These are phyloP conservation scores for Penicillium aurantiogriseum DNA, from an alignment of 2,329 filamentous ascomycete species.

Conservation along the genomic window DNA sequence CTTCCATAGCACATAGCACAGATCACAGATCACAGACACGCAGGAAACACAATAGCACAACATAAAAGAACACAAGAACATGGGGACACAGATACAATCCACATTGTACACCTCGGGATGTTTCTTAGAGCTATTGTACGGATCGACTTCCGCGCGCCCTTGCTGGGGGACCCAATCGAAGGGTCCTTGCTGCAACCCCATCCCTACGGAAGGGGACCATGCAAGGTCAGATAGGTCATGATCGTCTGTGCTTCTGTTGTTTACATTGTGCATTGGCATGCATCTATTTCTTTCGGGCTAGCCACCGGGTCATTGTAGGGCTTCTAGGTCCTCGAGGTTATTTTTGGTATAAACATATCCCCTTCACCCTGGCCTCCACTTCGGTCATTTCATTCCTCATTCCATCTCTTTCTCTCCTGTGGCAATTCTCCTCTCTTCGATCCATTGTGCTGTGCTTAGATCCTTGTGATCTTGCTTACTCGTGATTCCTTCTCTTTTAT, in stretches of 20 bases:
- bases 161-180: conserved; percentile 29
- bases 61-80: background rate
- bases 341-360: conserved; percentile 41
- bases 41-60: background rate
- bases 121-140: conserved; percentile 6
- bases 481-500: conserved; percentile 13
- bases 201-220: conserved; percentile 39
- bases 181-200: conserved; percentile 30
- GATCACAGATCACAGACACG: background rate
- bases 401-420: conserved; percentile 10
- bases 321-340: conserved; percentile 14
- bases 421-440: conserved; percentile 9
- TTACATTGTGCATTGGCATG: conserved; percentile 43
- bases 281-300: conserved; percentile 28
- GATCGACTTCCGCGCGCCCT: conserved; percentile 31
- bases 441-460: conserved; percentile 13
- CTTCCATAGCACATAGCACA: background rate
- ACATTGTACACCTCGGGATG: background rate
- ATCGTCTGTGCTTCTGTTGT: conserved; percentile 38
- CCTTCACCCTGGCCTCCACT: conserved; percentile 24
- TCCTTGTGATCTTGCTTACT: conserved; percentile 10
- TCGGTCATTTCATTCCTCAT: conserved; percentile 15
- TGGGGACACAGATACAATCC: background rate
- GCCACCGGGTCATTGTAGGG: conserved; percentile 25
- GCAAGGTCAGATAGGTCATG: conserved; percentile 41